Conservation (phyloP, 495 filamentous ascomycete species). For the Bathelium albidoporum region DNA sequence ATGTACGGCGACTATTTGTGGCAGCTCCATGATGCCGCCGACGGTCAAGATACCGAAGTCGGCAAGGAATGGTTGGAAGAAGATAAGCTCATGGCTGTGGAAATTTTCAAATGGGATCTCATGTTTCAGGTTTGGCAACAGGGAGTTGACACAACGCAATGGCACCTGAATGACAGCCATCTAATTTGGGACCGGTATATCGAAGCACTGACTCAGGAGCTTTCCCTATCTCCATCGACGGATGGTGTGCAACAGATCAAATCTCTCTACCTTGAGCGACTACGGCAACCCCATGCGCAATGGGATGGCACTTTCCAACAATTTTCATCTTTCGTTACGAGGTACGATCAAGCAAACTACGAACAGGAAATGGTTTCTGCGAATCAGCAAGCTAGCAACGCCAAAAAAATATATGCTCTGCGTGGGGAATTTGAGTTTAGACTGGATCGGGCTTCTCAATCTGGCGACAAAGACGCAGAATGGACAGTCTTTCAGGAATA, state of each 20-base stretch:
- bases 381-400: constrained; percentile 51
- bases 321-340: constrained; percentile 72
- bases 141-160: constrained; percentile 66
- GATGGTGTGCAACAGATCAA: constrained; percentile 55
- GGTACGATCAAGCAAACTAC: constrained; percentile 62
- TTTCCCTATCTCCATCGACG: constrained; percentile 44
- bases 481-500: constrained; percentile 61
- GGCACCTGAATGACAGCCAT: constrained; percentile 75
- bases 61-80: constrained; percentile 55
- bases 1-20: constrained; percentile 81
- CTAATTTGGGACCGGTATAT: constrained; percentile 77
- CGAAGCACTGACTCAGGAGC: constrained; percentile 50
- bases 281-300: constrained; percentile 67
- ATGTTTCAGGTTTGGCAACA: constrained; percentile 71
- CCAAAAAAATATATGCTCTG: constrained; percentile 55
- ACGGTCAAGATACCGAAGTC: constrained; percentile 21
- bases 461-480: constrained; percentile 47
- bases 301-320: constrained; percentile 79
- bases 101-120: constrained; percentile 68
- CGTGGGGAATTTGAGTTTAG: constrained; percentile 65
- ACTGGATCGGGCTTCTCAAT: constrained; percentile 48
- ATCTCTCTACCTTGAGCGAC: constrained; percentile 59
- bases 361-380: constrained; percentile 69
- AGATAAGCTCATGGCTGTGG: constrained; percentile 60
- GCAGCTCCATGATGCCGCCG: constrained; percentile 53